phyloP scores from a whole-genome alignment of 75 land plant species.

The Adiantum capillusveneris region DNA sequence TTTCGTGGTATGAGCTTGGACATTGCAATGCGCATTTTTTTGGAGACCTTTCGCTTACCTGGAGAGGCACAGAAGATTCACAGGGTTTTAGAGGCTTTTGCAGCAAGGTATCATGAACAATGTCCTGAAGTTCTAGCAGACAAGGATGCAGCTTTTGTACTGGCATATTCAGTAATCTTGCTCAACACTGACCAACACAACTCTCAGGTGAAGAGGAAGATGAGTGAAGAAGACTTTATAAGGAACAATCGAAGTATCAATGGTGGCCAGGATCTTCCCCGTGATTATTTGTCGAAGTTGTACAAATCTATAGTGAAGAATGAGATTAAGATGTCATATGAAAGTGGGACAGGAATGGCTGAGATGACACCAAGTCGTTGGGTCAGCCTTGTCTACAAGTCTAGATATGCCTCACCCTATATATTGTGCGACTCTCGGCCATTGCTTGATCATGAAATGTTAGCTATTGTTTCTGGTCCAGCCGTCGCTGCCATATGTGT shows the following conservation, averaged over 20 bases:
- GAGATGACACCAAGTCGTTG: slow-evolving; percentile 96
- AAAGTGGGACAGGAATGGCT: slow-evolving; percentile 60
- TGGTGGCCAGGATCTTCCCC: slow-evolving; percentile 84
- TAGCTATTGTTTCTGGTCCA: slow-evolving; percentile 95
- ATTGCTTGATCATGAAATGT: slow-evolving; percentile 89
- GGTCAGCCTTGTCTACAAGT: slow-evolving; percentile 82
- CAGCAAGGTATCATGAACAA: slow-evolving; percentile 92
- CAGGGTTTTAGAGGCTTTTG: slow-evolving; percentile 94
- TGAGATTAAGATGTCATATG: slow-evolving; percentile 77
- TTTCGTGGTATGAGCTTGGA: slow-evolving; percentile 88
- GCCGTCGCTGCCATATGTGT: slow-evolving; percentile 98
- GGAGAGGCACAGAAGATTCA: slow-evolving; percentile 98
- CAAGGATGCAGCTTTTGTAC: slow-evolving; percentile 87
- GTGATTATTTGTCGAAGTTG: slow-evolving; percentile 70
- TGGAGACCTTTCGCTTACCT: slow-evolving; percentile 92
- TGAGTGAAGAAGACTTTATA: slow-evolving; percentile 97
- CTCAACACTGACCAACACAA: slow-evolving; percentile 98
- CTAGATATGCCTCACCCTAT: slow-evolving; percentile 57
- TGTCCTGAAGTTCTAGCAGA: slow-evolving; percentile 64
- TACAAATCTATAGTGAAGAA: slow-evolving; percentile 83
- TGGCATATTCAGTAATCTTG: slow-evolving; percentile 92
- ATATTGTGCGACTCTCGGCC: slow-evolving; percentile 61
- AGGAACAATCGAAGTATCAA: slow-evolving; percentile 79
- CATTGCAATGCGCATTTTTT: slow-evolving; percentile 73
- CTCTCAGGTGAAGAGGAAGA: slow-evolving; percentile 89